These are phyloP conservation scores for Hygrophoropsis aurantiaca DNA, from an alignment of 768 basidiomycete genomes.

Conservation along the genomic window DNA sequence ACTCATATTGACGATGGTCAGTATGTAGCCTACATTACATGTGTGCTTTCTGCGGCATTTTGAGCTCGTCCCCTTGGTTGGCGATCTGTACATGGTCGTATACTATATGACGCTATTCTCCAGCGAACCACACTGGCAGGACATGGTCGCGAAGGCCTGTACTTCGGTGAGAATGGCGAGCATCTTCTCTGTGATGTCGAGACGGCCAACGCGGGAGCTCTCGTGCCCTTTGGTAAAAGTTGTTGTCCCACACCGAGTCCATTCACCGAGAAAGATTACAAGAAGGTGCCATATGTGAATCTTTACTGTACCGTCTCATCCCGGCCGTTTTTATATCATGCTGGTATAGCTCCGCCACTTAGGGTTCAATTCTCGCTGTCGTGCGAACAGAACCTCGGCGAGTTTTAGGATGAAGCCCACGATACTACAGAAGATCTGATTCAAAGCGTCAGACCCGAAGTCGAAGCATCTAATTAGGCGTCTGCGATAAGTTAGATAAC, in stretches of 20 bases:
- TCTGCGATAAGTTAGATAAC: too few species aligned
- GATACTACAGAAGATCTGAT: conserved; percentile 39
- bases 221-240: conserved; percentile 39
- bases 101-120: conserved; percentile 42
- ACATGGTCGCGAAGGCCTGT: conserved; percentile 52
- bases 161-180: conserved; percentile 54
- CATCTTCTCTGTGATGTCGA: conserved; percentile 43
- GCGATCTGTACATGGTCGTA: conserved; percentile 43
- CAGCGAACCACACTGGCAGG: conserved; percentile 19
- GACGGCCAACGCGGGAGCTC: conserved; percentile 36
- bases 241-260: conserved; percentile 40
- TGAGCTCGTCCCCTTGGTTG: conserved; percentile 27
- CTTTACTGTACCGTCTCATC: background rate
- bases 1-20: conserved; percentile 55
- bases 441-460: conserved; percentile 40
- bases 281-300: conserved; percentile 15
- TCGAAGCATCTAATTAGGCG: conserved; percentile 28
- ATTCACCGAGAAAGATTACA: conserved; percentile 33
- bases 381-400: conserved; percentile 19
- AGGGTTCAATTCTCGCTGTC: conserved; percentile 15
- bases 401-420: conserved; percentile 22
- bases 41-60: background rate
- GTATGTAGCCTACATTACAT: conserved; percentile 7
- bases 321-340: background rate
- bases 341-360: background rate